These are phyloP conservation scores for Casuarina cunninghamiana DNA, from an alignment of 306 rosid genomes.

Conservation along the genomic window DNA sequence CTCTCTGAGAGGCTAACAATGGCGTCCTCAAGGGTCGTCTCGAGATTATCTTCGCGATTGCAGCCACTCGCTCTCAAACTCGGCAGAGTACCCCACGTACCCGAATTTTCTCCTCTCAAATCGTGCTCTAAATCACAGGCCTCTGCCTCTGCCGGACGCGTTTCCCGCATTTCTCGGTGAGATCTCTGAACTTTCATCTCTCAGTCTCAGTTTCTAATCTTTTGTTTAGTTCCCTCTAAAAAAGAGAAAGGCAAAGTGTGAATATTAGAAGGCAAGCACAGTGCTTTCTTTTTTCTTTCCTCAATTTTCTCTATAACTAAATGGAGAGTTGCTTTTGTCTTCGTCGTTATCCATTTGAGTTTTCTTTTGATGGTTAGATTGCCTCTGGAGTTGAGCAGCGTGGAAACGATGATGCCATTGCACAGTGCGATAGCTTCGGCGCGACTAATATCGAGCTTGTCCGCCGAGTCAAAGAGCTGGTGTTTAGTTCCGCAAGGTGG, in stretches of 20 bases:
- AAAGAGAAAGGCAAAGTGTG: neutral
- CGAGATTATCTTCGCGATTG: constrained; percentile 60
- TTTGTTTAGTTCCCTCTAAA: constrained; percentile 1
- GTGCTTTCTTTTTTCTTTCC: neutral
- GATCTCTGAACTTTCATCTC: neutral
- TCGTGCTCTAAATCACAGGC: constrained; percentile 27
- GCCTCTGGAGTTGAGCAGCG: constrained; percentile 65
- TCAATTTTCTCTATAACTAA: neutral
- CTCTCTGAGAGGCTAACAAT: constrained; percentile 25
- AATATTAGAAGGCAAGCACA: neutral
- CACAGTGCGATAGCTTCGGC: constrained; percentile 78
- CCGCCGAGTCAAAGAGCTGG: constrained; percentile 62
- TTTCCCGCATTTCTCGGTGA: constrained; percentile 60
- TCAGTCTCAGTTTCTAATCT: neutral
- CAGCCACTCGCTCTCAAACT: constrained; percentile 37
- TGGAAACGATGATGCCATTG: constrained; percentile 69
- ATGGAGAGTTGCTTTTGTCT: neutral
- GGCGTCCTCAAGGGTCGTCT: constrained; percentile 56
- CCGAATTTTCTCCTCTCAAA: constrained; percentile 36
- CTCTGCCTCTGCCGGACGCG: constrained; percentile 43
- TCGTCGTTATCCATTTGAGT: neutral
- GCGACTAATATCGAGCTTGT: constrained; percentile 72
- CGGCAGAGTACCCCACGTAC: constrained; percentile 32
- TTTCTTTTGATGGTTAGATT: constrained; percentile 38
- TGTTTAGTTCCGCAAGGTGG: constrained; percentile 92